A percentile compares a stretch with the other conserved stretches of the same genome.
Evolutionary conservation across 345 rosid species (phyloP).

Genomic region (Xanthoceras sorbifolium): DNA sequence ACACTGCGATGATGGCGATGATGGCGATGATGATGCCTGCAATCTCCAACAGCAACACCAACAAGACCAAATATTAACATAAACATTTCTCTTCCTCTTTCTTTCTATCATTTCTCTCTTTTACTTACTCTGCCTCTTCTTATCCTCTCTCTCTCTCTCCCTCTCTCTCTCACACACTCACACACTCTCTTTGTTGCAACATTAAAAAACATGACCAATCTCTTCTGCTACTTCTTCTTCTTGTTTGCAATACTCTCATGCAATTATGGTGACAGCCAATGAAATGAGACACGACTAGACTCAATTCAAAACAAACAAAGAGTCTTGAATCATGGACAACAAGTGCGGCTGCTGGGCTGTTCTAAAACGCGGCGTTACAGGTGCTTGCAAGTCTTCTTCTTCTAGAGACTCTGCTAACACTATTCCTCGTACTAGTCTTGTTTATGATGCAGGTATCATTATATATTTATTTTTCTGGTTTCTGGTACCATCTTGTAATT

Average conservation of each 20-base stretch:
- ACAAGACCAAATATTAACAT: slow-evolving; percentile 19
- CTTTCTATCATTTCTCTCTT: background rate
- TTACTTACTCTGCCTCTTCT: background rate
- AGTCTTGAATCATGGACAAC: slow-evolving; percentile 31
- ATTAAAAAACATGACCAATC: slow-evolving; percentile 31
- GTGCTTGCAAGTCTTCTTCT: slow-evolving; percentile 55
- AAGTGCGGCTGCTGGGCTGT: slow-evolving; percentile 72
- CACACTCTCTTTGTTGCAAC: background rate
- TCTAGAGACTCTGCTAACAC: slow-evolving; percentile 54
- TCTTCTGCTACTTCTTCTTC: slow-evolving; percentile 16
- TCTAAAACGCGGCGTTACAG: slow-evolving; percentile 50
- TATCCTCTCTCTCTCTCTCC: background rate
- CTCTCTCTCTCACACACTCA: background rate
- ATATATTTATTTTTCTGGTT: background rate
- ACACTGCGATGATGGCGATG: slow-evolving; percentile 54
- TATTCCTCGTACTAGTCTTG: slow-evolving; percentile 75
- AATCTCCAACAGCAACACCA: slow-evolving; percentile 44
- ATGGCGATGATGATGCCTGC: slow-evolving; percentile 62
- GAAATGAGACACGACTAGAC: slow-evolving; percentile 1
- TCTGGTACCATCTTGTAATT: background rate
- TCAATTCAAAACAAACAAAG: background rate
- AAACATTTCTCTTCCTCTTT: slow-evolving; percentile 11
- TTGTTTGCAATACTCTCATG: slow-evolving; percentile 16
- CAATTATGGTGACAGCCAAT: slow-evolving; percentile 27
- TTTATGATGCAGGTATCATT: slow-evolving; percentile 68